phyloP scores from a whole-genome alignment of 2,329 filamentous ascomycete genomes.

The Tolypocladium guangdongense region DNA sequence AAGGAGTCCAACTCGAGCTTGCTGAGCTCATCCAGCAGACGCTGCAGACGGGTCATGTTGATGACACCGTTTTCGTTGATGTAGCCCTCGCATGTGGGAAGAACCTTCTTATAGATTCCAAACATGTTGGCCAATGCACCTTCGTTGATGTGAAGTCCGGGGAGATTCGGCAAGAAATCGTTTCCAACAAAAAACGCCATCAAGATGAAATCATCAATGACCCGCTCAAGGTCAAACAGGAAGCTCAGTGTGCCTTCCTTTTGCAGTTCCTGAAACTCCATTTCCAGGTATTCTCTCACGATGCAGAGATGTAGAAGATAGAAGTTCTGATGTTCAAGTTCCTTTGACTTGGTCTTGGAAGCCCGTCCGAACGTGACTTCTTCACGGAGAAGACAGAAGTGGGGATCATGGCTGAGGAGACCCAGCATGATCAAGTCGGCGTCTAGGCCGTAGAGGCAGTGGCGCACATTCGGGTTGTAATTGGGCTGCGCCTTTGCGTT shows the following conservation, averaged over 20 bases:
- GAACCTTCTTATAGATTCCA: slow-evolving; percentile 81
- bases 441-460: slow-evolving; percentile 94
- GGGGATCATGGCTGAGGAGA: slow-evolving; percentile 90
- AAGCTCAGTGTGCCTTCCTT: slow-evolving; percentile 61
- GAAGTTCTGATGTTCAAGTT: slow-evolving; percentile 97
- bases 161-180: slow-evolving; percentile 95
- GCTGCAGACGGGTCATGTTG: slow-evolving; percentile 67
- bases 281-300: slow-evolving; percentile 89
- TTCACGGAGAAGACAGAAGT: slow-evolving; percentile 93
- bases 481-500: slow-evolving; percentile 90
- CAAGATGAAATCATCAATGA: slow-evolving; percentile 98
- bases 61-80: slow-evolving; percentile 94
- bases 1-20: slow-evolving; percentile 90
- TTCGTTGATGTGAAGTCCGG: slow-evolving; percentile 95
- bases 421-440: slow-evolving; percentile 98
- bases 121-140: slow-evolving; percentile 97
- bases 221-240: slow-evolving; percentile 82
- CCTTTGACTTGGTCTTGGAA: slow-evolving; percentile 81
- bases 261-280: slow-evolving; percentile 92
- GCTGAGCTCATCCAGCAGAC: slow-evolving; percentile 72
- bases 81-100: slow-evolving; percentile 83
- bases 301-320: slow-evolving; percentile 96
- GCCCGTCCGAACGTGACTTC: slow-evolving; percentile 94
- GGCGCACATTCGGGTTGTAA: slow-evolving; percentile 87
- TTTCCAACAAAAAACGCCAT: slow-evolving; percentile 99